Conservation (phyloP, 495 filamentous ascomycete species). For the Penicillium roqueforti region DNA sequence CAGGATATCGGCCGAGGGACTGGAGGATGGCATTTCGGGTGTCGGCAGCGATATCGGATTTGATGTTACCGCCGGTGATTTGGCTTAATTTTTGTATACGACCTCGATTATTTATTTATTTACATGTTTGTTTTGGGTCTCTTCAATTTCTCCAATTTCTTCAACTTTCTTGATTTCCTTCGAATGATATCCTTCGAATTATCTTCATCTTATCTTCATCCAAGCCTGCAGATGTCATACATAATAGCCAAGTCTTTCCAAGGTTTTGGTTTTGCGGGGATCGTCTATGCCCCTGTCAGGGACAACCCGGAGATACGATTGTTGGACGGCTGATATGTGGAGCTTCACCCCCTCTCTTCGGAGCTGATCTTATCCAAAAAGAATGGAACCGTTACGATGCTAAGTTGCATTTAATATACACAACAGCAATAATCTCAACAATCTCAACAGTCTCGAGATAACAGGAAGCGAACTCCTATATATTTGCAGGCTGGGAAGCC, state of each 20-base stretch:
- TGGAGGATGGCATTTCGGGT: constrained; percentile 33
- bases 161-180: neutral
- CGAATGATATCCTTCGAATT: neutral
- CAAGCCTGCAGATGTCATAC: neutral
- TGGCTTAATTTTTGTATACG: constrained; percentile 8
- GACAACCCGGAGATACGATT: neutral
- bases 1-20: constrained; percentile 59
- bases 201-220: too few species aligned
- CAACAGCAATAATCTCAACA: too few species aligned
- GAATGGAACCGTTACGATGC: constrained; percentile 5
- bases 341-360: neutral
- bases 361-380: constrained; percentile 1
- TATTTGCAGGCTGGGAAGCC: neutral
- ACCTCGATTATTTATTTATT: constrained; percentile 6
- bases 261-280: neutral
- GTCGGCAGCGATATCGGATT: constrained; percentile 26
- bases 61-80: constrained; percentile 17
- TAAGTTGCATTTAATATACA: constrained; percentile 1
- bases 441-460: neutral
- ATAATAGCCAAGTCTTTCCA: too few species aligned
- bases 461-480: neutral
- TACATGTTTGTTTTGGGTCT: neutral
- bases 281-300: neutral
- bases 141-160: neutral
- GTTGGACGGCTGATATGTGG: constrained; percentile 4